Evolutionary conservation across 768 basidiomycete species (phyloP), one percentile per base, ranked within the genome.

Genomic region (Mycena galopus): DNA sequence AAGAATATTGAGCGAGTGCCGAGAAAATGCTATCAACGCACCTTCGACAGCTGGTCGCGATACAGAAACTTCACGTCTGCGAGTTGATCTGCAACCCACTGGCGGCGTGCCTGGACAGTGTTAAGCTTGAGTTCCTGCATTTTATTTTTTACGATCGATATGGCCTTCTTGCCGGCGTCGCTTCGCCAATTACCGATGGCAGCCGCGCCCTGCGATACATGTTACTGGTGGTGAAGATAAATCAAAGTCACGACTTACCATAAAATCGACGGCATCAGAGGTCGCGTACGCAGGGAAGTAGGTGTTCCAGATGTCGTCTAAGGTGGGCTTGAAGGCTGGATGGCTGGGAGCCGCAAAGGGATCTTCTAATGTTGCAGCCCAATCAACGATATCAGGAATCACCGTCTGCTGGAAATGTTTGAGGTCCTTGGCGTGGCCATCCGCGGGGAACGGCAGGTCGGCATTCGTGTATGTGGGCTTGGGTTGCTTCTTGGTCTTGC

Each of bases 371-470:
- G 23, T 29, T 7, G 21, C 61, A 17, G 32, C 62, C 19, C 32
- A 51, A 27, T 64, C 62, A 9, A 51, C 8, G 29, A n/a, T 7
- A 3, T 64, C 62, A 0, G 47, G 32, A 1, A 51, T 21, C 5
- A 64, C 32, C 11, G 30, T 51, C n/a, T 32, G 14, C 27, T 35
- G 62, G 62, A 30, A 64, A 25, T 51, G 44, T 6, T 35, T 64
- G 32, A 64, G 64, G 50, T 69, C 61, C 1, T 2, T 17, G 14
- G 25, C 3, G 27, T 2, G 12, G 16, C 53, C 14, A 6, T 69
- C 53, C 10, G 37, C 16, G 7, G 68, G 68, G 55, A 69, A 69
- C 29, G 68, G 68, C 27, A 69, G 68, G 33, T 69, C 59, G 14
- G 21, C 6, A 29, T 69, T 69, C 27, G 27, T 69, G 39, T 56